Percentiles rank a stretch among this genome's conserved stretches.
phyloP scores from a whole-genome alignment of 805 yeast genomes.

The Nakazawaea populi region DNA sequence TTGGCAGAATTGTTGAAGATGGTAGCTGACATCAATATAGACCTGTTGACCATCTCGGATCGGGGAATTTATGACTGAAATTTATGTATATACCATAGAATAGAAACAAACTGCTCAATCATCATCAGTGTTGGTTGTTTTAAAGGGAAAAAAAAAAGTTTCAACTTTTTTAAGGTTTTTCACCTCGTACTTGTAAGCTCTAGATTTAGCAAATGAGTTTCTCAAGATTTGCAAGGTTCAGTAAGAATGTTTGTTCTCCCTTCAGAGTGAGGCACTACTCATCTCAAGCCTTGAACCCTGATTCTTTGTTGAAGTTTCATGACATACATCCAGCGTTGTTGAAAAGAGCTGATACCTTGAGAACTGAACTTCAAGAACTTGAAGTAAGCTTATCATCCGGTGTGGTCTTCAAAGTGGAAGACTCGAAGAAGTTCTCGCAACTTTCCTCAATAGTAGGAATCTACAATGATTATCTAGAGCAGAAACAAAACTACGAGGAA shows the following conservation, averaged over 20 bases:
- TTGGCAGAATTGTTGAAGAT: slow-evolving; percentile 46
- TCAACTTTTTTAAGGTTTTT: neutral
- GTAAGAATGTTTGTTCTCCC: neutral
- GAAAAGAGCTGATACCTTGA: slow-evolving; percentile 37
- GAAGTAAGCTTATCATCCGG: slow-evolving; percentile 38
- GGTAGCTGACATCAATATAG: slow-evolving; percentile 52
- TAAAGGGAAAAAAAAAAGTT: neutral
- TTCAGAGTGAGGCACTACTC: neutral
- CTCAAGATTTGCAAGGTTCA: neutral
- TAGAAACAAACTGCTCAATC: too few species aligned
- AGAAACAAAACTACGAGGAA: slow-evolving; percentile 26
- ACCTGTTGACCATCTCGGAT: slow-evolving; percentile 21
- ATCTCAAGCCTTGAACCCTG: neutral
- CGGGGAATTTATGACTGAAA: slow-evolving; percentile 32
- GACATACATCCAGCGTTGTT: slow-evolving; percentile 45
- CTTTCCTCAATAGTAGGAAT: slow-evolving; percentile 37
- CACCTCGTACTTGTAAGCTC: neutral
- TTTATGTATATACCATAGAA: too few species aligned
- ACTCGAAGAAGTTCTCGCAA: slow-evolving; percentile 43
- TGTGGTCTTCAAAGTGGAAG: slow-evolving; percentile 34
- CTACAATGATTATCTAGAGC: slow-evolving; percentile 30
- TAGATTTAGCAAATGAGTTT: neutral
- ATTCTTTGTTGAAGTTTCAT: slow-evolving; percentile 8
- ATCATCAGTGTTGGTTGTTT: too few species aligned
- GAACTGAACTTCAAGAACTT: slow-evolving; percentile 33